Evolutionary conservation across 345 rosid genomes (phyloP).

Genomic region (Corymbia maculata): DNA sequence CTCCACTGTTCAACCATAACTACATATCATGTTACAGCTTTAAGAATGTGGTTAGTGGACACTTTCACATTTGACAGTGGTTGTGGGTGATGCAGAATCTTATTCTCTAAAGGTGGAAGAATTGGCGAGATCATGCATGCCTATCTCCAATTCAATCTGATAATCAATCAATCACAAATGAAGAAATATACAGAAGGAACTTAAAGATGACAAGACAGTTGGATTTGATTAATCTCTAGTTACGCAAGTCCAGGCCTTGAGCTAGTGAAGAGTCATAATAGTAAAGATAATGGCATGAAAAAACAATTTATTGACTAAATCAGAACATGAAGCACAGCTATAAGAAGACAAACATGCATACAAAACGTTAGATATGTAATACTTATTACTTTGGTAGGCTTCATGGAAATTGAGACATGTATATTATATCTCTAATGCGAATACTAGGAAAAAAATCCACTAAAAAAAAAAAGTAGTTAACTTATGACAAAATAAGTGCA

Average conservation of each 20-base stretch:
- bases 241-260: not conserved
- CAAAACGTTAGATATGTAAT: not conserved
- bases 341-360: not conserved
- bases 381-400: not conserved
- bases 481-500: not conserved
- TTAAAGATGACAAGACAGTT: not conserved
- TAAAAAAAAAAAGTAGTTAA: not conserved
- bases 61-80: not conserved
- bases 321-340: not conserved
- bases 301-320: not conserved
- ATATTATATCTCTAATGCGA: not conserved
- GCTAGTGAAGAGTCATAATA: not conserved
- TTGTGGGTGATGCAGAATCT: not conserved
- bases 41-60: not conserved
- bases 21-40: not conserved
- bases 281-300: not conserved
- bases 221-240: not conserved
- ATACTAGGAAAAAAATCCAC: not conserved
- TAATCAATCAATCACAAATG: not conserved
- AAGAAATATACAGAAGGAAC: not conserved
- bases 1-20: not conserved
- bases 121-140: not conserved
- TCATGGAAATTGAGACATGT: not conserved
- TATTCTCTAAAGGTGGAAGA: not conserved
- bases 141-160: not conserved